Conservation (phyloP, 2,329 filamentous ascomycete species). For the Xylariaceae sp. region DNA sequence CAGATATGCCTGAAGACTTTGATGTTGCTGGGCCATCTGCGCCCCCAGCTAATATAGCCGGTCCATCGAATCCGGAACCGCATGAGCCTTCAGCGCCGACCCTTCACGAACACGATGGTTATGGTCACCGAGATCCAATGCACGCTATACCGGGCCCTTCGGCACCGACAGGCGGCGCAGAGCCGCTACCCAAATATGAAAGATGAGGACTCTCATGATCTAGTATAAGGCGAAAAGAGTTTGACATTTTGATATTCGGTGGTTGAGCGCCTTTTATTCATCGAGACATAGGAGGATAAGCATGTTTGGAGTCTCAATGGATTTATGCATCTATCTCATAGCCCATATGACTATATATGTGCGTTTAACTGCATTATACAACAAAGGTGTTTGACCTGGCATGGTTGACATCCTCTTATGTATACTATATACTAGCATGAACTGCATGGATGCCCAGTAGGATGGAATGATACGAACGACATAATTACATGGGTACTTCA, state of each 20-base stretch:
- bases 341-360: too few species aligned
- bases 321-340: not conserved
- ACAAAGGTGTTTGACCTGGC: too few species aligned
- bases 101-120: conserved; percentile 20
- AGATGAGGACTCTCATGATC: conserved; percentile 17
- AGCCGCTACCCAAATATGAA: conserved; percentile 32
- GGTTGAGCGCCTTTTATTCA: too few species aligned
- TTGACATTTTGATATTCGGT: too few species aligned
- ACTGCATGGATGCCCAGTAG: too few species aligned
- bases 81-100: conserved; percentile 27
- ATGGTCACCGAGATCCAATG: conserved; percentile 23
- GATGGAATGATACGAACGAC: too few species aligned
- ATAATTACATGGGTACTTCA: too few species aligned
- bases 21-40: conserved; percentile 17
- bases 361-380: too few species aligned
- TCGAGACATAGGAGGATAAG: not conserved
- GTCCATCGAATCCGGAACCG: conserved; percentile 19
- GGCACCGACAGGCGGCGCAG: conserved; percentile 16
- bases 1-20: conserved; percentile 24
- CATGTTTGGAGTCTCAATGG: not conserved
- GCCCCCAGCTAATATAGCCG: conserved; percentile 7
- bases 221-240: too few species aligned
- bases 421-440: too few species aligned
- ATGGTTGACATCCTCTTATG: too few species aligned
- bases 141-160: conserved; percentile 50